Base-by-base conservation (phyloP, 2,329 filamentous ascomycete species). In the Pseudocercospora eumusae region DNA sequence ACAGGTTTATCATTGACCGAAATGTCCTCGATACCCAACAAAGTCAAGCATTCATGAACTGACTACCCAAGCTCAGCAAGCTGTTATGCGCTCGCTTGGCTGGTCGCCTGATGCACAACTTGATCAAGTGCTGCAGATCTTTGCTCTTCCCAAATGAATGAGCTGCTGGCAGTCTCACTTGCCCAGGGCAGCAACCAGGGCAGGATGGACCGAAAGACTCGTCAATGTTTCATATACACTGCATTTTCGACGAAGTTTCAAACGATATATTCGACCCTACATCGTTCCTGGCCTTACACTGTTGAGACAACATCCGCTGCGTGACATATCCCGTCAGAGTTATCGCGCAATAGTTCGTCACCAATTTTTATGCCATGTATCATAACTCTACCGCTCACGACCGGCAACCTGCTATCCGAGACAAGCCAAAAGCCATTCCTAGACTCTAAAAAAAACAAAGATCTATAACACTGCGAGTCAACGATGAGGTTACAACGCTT, bases 401-500 rank as follows among this genome's bases (percentile, higher is more conserved):
- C 21, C 47, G 47, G 47, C 11, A 5, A 15, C 25, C 25, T 28
- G 47, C 21, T 31, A 52, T 31, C 25, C 47, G 25, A 52, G 25
- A 7, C 21, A 28, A 52, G 47, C 47, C 18, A 25, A 52, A n/a
- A 52, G 1, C 25, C 21, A n/a, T 52, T 6, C n/a, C n/a, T n/a
- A n/a, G 47, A 5, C 28, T 9, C 6, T 15, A 18, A 3, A n/a
- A 23, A 25, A 7, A 10, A 5, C n/a, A n/a, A n/a, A 4, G 25
- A 52, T 52, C 47, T 52, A 18, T 25, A 18, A 52, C 5, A 28
- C 5, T 13, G n/a, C 36, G 44, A 47, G 44, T 47, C 21, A 25
- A 28, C 31, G 47, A 28, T 52, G 21, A 52, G 21, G 47, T 52
- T 52, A 25, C 47, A 52, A 52, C 47, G 47, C 47, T 52, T 52